phyloP scores from a whole-genome alignment of 495 filamentous ascomycete genomes.

The Podospora appendiculata region DNA sequence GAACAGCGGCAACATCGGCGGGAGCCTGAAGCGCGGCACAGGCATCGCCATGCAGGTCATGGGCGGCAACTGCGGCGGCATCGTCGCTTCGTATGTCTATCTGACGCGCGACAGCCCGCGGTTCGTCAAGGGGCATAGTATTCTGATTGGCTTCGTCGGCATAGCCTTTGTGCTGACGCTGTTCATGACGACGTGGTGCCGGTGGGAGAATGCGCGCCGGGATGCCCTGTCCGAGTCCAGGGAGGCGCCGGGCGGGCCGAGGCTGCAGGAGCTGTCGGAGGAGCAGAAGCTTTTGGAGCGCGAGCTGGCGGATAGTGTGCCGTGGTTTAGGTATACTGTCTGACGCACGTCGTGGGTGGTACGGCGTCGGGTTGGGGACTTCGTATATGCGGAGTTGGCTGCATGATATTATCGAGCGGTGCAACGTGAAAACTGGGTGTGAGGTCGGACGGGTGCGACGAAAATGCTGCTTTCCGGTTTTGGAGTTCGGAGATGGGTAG shows the following conservation, averaged over 20 bases:
- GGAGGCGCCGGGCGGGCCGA: conserved; percentile 8
- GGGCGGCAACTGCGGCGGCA: conserved; percentile 69
- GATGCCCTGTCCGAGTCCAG: conserved; percentile 11
- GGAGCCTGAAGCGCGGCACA: conserved; percentile 62
- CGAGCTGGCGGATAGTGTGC: conserved; percentile 37
- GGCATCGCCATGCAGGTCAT: conserved; percentile 73
- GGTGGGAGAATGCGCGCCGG: conserved; percentile 47
- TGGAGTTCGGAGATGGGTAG: no score
- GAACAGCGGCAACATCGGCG: conserved; percentile 72
- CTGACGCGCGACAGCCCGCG: conserved; percentile 48
- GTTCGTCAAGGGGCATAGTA: conserved; percentile 53
- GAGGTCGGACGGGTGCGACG: no score
- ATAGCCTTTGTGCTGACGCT: conserved; percentile 44
- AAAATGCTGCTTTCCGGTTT: no score
- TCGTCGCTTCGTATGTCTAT: conserved; percentile 62
- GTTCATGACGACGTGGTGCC: conserved; percentile 50
- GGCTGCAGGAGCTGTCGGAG: conserved; percentile 25
- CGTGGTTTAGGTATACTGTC: conserved; percentile 44
- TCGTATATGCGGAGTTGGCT: no score
- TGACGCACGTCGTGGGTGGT: conserved; percentile 7
- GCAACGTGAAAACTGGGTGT: no score
- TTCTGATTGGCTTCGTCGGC: conserved; percentile 34
- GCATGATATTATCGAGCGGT: no score
- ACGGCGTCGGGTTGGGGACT: no score
- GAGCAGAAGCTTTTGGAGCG: conserved; percentile 36